Percentiles rank a stretch among this genome's conserved stretches.
phyloP scores from a whole-genome alignment of 805 yeast species.

The Wickerhamiella vanderwaltii region DNA sequence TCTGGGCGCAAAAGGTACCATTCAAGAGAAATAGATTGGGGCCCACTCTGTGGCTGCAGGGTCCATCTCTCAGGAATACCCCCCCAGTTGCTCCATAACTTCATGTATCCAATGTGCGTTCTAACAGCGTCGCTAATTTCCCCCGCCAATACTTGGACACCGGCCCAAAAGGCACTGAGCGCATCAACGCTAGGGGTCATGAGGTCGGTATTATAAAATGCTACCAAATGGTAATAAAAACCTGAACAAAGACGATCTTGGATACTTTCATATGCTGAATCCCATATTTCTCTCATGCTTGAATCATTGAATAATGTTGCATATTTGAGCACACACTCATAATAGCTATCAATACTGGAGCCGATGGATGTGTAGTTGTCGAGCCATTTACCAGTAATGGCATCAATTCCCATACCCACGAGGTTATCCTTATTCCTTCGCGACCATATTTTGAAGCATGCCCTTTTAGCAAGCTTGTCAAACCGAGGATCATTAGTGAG shows the following conservation, averaged over 20 bases:
- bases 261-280: slow-evolving; percentile 39
- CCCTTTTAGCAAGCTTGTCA: slow-evolving; percentile 45
- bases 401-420: slow-evolving; percentile 67
- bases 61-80: slow-evolving; percentile 84
- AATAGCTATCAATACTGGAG: slow-evolving; percentile 83
- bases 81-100: slow-evolving; percentile 69
- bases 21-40: slow-evolving; percentile 40
- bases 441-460: slow-evolving; percentile 63
- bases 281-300: slow-evolving; percentile 44
- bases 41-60: slow-evolving; percentile 24
- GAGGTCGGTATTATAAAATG: slow-evolving; percentile 38
- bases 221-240: slow-evolving; percentile 47
- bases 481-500: slow-evolving; percentile 65
- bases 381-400: slow-evolving; percentile 41
- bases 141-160: slow-evolving; percentile 69
- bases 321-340: slow-evolving; percentile 74
- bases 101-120: slow-evolving; percentile 50
- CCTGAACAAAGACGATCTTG: slow-evolving; percentile 36
- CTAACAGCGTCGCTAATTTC: slow-evolving; percentile 51
- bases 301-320: slow-evolving; percentile 59
- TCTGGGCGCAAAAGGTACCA: slow-evolving; percentile 95
- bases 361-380: slow-evolving; percentile 68
- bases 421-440: slow-evolving; percentile 49
- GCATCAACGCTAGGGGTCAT: slow-evolving; percentile 70
- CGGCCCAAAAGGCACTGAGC: slow-evolving; percentile 80